Conservation (phyloP, 2,329 filamentous ascomycete species). For the Botrytis tulipae region DNA sequence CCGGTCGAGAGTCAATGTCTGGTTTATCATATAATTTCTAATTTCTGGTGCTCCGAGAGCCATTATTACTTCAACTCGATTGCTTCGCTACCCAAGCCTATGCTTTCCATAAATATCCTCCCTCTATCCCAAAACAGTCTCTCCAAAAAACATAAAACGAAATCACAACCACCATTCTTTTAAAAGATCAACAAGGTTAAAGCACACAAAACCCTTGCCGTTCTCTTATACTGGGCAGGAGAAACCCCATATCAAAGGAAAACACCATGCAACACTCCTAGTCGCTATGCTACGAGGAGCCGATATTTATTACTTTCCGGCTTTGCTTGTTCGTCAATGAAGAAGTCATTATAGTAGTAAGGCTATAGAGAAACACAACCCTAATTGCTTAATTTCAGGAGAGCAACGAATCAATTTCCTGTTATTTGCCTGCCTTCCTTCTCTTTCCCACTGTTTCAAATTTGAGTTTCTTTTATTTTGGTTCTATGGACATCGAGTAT, state of each 20-base stretch:
- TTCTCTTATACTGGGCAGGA: too few relatives aligned
- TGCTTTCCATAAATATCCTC: background rate
- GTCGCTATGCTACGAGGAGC: background rate
- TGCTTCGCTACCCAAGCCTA: background rate
- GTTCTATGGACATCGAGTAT: background rate
- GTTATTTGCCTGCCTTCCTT: background rate
- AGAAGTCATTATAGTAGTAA: background rate
- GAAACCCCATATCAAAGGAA: background rate
- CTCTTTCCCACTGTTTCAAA: background rate
- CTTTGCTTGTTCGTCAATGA: background rate
- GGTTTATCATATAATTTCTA: background rate
- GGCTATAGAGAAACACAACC: background rate
- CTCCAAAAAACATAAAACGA: background rate
- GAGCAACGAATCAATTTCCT: background rate
- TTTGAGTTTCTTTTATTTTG: background rate
- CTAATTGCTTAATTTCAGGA: too few relatives aligned
- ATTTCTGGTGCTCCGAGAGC: background rate
- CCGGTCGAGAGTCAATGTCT: background rate
- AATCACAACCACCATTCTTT: background rate
- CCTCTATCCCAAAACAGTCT: background rate
- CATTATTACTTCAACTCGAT: background rate
- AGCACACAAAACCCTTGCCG: background rate
- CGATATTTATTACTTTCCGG: background rate
- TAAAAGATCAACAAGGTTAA: background rate
- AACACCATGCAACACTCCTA: background rate